Base-by-base conservation (phyloP, 805 yeast species). In the Candida ulmi region DNA sequence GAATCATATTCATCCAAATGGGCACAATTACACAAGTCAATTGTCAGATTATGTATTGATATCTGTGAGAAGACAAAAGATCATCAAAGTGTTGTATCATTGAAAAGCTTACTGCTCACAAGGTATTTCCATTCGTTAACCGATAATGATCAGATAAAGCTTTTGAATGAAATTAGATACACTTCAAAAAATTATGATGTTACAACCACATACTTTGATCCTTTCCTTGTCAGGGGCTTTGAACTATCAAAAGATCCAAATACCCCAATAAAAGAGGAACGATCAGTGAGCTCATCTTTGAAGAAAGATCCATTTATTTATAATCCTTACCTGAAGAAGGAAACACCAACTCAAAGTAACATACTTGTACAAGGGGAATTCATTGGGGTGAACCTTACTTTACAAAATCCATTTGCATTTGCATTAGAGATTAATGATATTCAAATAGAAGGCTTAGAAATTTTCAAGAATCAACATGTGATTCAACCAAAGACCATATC, bases 361-460 rank as follows among this genome's bases (percentile, higher is more conserved):
- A 52, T 66, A 16, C 47, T 78, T 7, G 79, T 80, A 15, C 75
- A 74, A 46, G 84, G 79, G 26, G 95, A 88, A 38, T 65, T 73
- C 5, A 72, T 76, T 11, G 83, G 78, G 41, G 64, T 84, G 15
- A 55, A 65, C 6, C 62, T 86, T 2, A 62, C 67, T 3, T 52
- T 90, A 8, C 88, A 83, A 53, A 91, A 91, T 55, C 95, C 96
- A 8, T 87, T 78, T 61, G 74, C 75, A 6, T 87, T 86, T 58
- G 87, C 82, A 31, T 63, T 90, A 12, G 80, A 76, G 29, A 62
- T 90, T 5, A 65, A 67, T 16, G 71, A 71, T 24, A 53, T 83
- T 3, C 51, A 62, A 29, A 60, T 82, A 2, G 38, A 46, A 2
- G 58, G 63, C 15, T 44, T 59, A 7, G 60, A 62, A 23, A 52